A percentile compares a stretch with the other conserved stretches of the same genome.
Conservation (phyloP, 371 early-diverging fungal species). For the Lichtheimia ornata region DNA sequence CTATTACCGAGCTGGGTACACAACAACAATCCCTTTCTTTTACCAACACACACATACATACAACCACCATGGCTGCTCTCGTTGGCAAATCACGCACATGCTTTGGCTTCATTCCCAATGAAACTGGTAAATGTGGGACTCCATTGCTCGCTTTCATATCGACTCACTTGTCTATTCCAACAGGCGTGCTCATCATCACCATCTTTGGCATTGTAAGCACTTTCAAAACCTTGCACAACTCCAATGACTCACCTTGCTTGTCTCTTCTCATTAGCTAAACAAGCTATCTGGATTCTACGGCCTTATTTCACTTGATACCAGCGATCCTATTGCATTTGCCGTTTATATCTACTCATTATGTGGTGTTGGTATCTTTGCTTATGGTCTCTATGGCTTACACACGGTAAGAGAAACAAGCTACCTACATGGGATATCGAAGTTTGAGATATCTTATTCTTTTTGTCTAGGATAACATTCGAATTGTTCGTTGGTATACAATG, state of each 20-base stretch:
- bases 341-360: conserved; percentile 37
- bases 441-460: neutral
- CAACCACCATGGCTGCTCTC: conserved; percentile 13
- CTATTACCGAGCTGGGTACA: too few relatives aligned
- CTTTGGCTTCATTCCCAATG: conserved; percentile 36
- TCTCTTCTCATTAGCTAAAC: conserved; percentile 26
- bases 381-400: conserved; percentile 41
- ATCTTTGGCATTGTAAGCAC: conserved; percentile 47
- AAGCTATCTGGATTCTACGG: conserved; percentile 50
- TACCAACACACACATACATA: neutral
- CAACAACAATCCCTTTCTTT: neutral
- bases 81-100: conserved; percentile 28
- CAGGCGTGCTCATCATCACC: conserved; percentile 42
- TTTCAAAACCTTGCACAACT: neutral
- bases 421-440: too few relatives aligned
- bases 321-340: conserved; percentile 26
- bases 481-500: conserved; percentile 36
- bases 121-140: conserved; percentile 28
- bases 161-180: conserved; percentile 1
- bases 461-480: conserved; percentile 24
- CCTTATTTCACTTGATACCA: conserved; percentile 35
- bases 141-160: conserved; percentile 2
- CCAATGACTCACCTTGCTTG: neutral
- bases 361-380: conserved; percentile 28
- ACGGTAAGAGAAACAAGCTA: conserved; percentile 25